phyloP scores from a whole-genome alignment of 306 rosid genomes.

The Vigna trinervia region DNA sequence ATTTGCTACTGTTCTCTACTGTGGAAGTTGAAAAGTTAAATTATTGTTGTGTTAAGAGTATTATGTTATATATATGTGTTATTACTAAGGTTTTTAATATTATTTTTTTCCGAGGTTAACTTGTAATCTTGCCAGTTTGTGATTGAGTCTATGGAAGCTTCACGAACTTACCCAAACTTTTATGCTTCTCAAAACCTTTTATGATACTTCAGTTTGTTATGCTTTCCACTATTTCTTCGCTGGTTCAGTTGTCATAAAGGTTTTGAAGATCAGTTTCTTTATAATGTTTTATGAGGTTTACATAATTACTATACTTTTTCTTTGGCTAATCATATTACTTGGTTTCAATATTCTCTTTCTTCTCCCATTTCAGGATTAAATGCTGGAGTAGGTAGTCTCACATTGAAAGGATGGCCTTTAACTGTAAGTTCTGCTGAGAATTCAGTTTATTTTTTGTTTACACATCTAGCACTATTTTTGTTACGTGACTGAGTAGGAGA shows the following conservation, averaged over 20 bases:
- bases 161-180: neutral
- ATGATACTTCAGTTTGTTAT: slow-evolving; percentile 40
- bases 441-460: slow-evolving; percentile 25
- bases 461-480: slow-evolving; percentile 20
- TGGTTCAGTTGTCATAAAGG: slow-evolving; percentile 20
- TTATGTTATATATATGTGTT: neutral
- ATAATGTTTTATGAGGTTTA: slow-evolving; percentile 3
- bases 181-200: neutral
- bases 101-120: neutral
- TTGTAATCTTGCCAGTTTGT: neutral
- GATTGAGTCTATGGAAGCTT: neutral
- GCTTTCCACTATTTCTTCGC: slow-evolving; percentile 19
- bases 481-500: too few relatives aligned
- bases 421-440: slow-evolving; percentile 66
- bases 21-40: neutral
- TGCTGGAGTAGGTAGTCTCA: slow-evolving; percentile 78
- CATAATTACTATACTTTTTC: slow-evolving; percentile 13
- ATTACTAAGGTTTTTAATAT: neutral
- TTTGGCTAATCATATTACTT: slow-evolving; percentile 14
- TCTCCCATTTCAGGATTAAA: slow-evolving; percentile 64
- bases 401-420: slow-evolving; percentile 96
- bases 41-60: neutral
- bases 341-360: slow-evolving; percentile 37
- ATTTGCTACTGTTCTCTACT: neutral
- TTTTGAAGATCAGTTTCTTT: slow-evolving; percentile 17